phyloP scores from a whole-genome alignment of 1,284 basidiomycete genomes.

The Cutaneotrichosporon daszewskae region DNA sequence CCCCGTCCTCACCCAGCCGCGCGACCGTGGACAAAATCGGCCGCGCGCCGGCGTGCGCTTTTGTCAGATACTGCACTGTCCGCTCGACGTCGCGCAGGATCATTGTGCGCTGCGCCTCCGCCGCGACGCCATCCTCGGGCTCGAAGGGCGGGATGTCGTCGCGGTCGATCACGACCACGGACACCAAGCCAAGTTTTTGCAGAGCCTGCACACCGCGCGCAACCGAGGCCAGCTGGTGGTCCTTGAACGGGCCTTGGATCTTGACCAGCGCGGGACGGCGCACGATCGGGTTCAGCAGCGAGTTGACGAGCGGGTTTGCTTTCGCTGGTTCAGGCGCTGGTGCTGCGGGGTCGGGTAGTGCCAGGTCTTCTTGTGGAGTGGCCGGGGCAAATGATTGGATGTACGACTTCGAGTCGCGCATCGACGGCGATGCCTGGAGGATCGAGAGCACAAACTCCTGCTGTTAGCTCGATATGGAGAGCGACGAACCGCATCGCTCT shows the following conservation, averaged over 20 bases:
- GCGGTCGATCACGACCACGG: slow-evolving; percentile 89
- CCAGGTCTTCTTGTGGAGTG: slow-evolving; percentile 28
- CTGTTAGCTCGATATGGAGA: not conserved
- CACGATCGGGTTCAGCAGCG: slow-evolving; percentile 73
- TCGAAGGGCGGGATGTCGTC: slow-evolving; percentile 67
- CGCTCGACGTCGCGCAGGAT: slow-evolving; percentile 78
- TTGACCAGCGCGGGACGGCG: slow-evolving; percentile 75
- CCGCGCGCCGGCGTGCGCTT: slow-evolving; percentile 75
- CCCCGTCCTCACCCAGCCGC: slow-evolving; percentile 52
- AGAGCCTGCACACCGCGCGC: slow-evolving; percentile 89
- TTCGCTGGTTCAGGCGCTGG: slow-evolving; percentile 13
- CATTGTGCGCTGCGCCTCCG: slow-evolving; percentile 54
- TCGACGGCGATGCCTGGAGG: slow-evolving; percentile 84
- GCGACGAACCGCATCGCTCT: slow-evolving; percentile 2
- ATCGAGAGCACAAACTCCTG: slow-evolving; percentile 97
- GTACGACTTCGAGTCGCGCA: slow-evolving; percentile 84
- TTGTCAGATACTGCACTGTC: slow-evolving; percentile 75
- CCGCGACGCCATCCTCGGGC: slow-evolving; percentile 42
- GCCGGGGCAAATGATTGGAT: slow-evolving; percentile 69
- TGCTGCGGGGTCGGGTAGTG: slow-evolving; percentile 20
- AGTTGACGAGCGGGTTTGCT: slow-evolving; percentile 61
- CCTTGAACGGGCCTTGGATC: slow-evolving; percentile 94
- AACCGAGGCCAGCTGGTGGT: slow-evolving; percentile 89
- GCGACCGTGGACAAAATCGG: slow-evolving; percentile 83
- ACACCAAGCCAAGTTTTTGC: slow-evolving; percentile 89